Base-by-base conservation (phyloP, 1,284 basidiomycete species). In the Sanghuangporus baumii region DNA sequence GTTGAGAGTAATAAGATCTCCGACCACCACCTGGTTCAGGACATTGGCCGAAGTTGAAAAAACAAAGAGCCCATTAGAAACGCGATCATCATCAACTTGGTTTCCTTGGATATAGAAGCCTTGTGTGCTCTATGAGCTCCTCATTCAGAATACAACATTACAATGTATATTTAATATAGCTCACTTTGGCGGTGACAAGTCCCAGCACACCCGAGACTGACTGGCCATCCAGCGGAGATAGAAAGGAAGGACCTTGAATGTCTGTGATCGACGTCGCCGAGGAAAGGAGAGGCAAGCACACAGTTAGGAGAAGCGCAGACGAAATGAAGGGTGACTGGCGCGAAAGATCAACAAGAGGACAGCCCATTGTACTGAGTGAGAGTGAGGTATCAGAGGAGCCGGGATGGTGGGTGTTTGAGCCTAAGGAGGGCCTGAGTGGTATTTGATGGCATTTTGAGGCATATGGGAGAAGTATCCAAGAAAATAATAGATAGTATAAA, bases 21-120 rank as follows among this genome's bases (percentile, higher is more conserved):
- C 84, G 37, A 83, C 75, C 36, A 54, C 8, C 20, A 36, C 60
- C 34, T 59, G 57, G 34, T 65, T 70, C 34, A 79, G 71, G 2
- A 78, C 67, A 16, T 77, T 68, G 3, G 73, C 65, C 14, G 77
- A 76, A 9, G 75, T 71, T 3, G 81, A 77, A 71, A 78, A 86
- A 31, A 87, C 75, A 51, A 74, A 76, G 9, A 88, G 69, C 23
- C 84, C 85, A 65, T 78, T 82, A 3, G 83, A 86, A 26, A 77
- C 74, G 40, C 80, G 78, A 37, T 69, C 67, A 67, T 86, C 84
- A 1, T 73, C 65, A 9, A 75, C 74, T 18, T 74, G 73, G 9
- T 79, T 76, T 20, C 80, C 82, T 34, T 73, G 69, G n/a, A 87
- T 74, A 72, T 80, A 87, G 66, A 85, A 82, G 1, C 84, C 84